A percentile compares a stretch with the other conserved stretches of the same genome.
Evolutionary conservation across 2,329 filamentous ascomycete species (phyloP).

Genomic region (Metarhizium anisopliae): DNA sequence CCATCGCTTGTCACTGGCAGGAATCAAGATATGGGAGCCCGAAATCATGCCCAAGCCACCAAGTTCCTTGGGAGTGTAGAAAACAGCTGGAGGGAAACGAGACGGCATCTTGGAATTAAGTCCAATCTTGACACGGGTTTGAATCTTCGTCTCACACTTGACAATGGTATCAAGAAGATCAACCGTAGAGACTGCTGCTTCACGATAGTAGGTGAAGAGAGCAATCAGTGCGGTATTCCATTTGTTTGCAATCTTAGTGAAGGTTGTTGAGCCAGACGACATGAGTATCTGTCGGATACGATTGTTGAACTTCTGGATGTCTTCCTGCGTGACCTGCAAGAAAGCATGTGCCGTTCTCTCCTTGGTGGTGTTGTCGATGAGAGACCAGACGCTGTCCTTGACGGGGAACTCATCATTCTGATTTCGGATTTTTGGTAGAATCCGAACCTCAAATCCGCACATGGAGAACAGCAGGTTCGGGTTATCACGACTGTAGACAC

Average conservation of each 20-base stretch:
- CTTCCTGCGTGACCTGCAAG: slow-evolving; percentile 93
- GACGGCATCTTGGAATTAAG: slow-evolving; percentile 99
- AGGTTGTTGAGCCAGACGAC: slow-evolving; percentile 98
- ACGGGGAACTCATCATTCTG: slow-evolving; percentile 93
- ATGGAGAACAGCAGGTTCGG: slow-evolving; percentile 96
- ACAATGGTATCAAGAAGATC: slow-evolving; percentile 93
- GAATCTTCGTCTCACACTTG: slow-evolving; percentile 99
- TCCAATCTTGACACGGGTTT: slow-evolving; percentile 97
- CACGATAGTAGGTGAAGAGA: slow-evolving; percentile 96
- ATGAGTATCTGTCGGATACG: slow-evolving; percentile 96
- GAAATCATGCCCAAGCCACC: slow-evolving; percentile 98
- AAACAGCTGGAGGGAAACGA: slow-evolving; percentile 94
- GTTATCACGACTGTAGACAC: slow-evolving; percentile 96
- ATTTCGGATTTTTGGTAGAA: slow-evolving; percentile 90
- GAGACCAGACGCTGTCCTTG: slow-evolving; percentile 96
- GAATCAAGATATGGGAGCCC: slow-evolving; percentile 94
- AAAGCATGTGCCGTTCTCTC: slow-evolving; percentile 96
- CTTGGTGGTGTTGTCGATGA: slow-evolving; percentile 93
- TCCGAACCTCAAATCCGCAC: slow-evolving; percentile 95
- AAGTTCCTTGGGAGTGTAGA: slow-evolving; percentile 96
- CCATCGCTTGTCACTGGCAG: slow-evolving; percentile 95
- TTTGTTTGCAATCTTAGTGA: slow-evolving; percentile 99
- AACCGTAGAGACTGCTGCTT: slow-evolving; percentile 92
- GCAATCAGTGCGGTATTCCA: slow-evolving; percentile 98
- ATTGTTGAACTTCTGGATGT: slow-evolving; percentile 98